Evolutionary conservation across 192 early-diverging fungal species (phyloP), one percentile per base, ranked within the genome.

Genomic region (Gaertneriomyces semiglobifer): DNA sequence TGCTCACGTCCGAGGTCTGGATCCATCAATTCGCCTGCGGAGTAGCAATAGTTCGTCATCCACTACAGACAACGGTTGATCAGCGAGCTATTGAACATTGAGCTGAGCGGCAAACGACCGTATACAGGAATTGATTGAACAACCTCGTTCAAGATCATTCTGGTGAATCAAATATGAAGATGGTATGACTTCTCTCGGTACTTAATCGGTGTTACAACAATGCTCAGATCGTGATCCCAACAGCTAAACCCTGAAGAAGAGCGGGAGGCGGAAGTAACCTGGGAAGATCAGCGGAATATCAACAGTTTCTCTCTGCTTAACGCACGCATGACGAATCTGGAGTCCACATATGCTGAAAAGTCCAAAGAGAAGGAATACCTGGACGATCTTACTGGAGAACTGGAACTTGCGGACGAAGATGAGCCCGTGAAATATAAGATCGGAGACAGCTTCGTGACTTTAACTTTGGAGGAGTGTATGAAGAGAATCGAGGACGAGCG

Each of bases 241-340:
- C 62, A 72, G 71, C 71, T 72, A 1, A 45, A 66, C 25, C 46
- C 60, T 61, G 64, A 44, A 19, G 71, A 72, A 19, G 60, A 62
- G 33, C 58, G 64, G 44, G 92, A 97, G 60, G 85, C 86, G 54
- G 89, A 94, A 71, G 94, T 98, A 33, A 90, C 88, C n/a, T 96
- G 94, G 94, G 88, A 92, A 67, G 96, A 99, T 75, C 96, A 99
- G 79, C 78, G 91, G 62, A 90, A 89, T 60, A 99, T 99, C 76
- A 99, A 99, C 82, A 68, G 79, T 47, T 99, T 99, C 70, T 90
- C 89, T 76, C 89, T 88, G 81, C 80, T 92, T 44, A 96, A 94
- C 65, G 73, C 81, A 33, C 84, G 83, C 33, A 68, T 91, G 58
- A 88, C 92, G 69, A 79, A 85, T 47, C 71, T 94, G 7, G 91